A percentile compares a stretch with the other conserved stretches of the same genome.
Evolutionary conservation across 306 rosid species (phyloP).

Genomic region (Neltuma alba): DNA sequence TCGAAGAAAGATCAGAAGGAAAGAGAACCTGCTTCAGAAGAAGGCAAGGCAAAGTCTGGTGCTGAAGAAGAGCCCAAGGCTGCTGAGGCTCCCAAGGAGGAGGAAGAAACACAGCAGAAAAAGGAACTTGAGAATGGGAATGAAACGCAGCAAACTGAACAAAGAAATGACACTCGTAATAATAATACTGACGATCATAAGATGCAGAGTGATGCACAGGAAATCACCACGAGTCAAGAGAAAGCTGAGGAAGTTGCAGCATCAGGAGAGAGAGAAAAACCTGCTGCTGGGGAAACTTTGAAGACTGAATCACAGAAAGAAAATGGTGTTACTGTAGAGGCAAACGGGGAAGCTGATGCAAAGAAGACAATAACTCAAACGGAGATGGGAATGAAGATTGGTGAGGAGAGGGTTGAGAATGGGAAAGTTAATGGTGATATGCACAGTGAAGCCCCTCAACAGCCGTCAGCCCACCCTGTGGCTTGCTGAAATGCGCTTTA

Average conservation of each 20-base stretch:
- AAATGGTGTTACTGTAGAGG: constrained; percentile 37
- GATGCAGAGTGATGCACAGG: constrained; percentile 30
- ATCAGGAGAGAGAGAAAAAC: constrained; percentile 44
- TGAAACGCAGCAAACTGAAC: constrained; percentile 24
- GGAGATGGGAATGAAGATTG: constrained; percentile 34
- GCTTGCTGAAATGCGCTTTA: constrained; percentile 45
- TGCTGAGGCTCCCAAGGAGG: neutral
- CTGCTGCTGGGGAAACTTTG: constrained; percentile 36
- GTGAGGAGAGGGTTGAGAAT: constrained; percentile 43
- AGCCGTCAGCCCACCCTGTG: constrained; percentile 22
- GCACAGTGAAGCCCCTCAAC: neutral
- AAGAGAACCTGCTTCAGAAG: constrained; percentile 48
- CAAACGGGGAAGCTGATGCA: constrained; percentile 45
- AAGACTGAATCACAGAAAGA: constrained; percentile 35
- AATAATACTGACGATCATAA: too few relatives aligned
- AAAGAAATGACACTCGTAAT: constrained; percentile 19
- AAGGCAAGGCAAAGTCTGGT: constrained; percentile 36
- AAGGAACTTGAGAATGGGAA: constrained; percentile 46
- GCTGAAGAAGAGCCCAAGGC: constrained; percentile 36
- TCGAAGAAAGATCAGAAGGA: constrained; percentile 66
- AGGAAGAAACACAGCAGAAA: neutral
- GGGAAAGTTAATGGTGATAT: constrained; percentile 43
- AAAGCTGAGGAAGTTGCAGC: constrained; percentile 39
- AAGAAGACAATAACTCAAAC: constrained; percentile 29
- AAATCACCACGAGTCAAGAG: constrained; percentile 28